A percentile compares a stretch with the other conserved stretches of the same genome.
Conservation (phyloP, 164 flowering plant genomes). For the Stephania cephalantha region DNA sequence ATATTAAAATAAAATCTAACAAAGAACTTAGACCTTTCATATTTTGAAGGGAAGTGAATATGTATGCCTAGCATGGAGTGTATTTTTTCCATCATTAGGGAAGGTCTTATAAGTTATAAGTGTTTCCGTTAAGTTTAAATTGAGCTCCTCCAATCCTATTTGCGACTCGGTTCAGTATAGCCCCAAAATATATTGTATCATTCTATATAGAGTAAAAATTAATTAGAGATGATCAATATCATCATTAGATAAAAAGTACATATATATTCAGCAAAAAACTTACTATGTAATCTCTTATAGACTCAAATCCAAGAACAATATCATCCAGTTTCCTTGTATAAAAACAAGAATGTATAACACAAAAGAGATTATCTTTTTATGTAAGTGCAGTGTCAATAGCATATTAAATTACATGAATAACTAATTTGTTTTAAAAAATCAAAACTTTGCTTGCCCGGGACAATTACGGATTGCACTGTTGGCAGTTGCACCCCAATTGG, state of each 20-base stretch:
- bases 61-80: constrained; percentile 31
- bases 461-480: constrained; percentile 39
- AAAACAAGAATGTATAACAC: background rate
- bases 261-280: background rate
- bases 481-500: constrained; percentile 61
- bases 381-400: background rate
- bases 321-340: constrained; percentile 56
- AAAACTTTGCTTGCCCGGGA: constrained; percentile 66
- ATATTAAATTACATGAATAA: background rate
- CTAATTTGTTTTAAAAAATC: too few relatives aligned
- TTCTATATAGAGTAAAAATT: constrained; percentile 29
- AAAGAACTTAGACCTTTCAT: too few relatives aligned
- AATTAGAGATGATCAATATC: background rate
- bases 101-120: constrained; percentile 27
- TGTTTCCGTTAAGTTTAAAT: constrained; percentile 43
- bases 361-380: too few relatives aligned
- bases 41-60: too few relatives aligned
- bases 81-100: constrained; percentile 65
- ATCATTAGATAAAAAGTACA: background rate
- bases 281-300: constrained; percentile 49
- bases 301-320: constrained; percentile 65
- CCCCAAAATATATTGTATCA: constrained; percentile 59
- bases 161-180: constrained; percentile 70
- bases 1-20: too few relatives aligned
- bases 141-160: constrained; percentile 64